Conservation (phyloP, 441 rosid genomes). For the Jatropha podagrica region DNA sequence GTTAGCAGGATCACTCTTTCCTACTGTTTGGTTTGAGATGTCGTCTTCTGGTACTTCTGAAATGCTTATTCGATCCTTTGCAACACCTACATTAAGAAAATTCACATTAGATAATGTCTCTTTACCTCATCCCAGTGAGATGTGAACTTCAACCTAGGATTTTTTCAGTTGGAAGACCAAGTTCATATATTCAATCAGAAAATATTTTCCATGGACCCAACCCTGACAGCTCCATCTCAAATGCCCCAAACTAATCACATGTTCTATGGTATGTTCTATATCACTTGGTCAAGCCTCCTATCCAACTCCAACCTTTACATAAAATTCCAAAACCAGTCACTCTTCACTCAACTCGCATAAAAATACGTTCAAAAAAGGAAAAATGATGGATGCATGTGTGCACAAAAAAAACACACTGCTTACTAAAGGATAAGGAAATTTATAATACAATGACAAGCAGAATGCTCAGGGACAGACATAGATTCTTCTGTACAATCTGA, state of each 20-base stretch:
- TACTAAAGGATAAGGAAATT: neutral
- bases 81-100: slow-evolving; percentile 38
- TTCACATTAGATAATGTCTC: neutral
- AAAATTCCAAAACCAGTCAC: slow-evolving; percentile 5
- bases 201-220: neutral
- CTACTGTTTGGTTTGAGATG: slow-evolving; percentile 30
- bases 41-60: slow-evolving; percentile 31
- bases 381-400: neutral
- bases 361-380: neutral
- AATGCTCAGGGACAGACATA: slow-evolving; percentile 13
- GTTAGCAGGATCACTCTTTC: slow-evolving; percentile 30
- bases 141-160: neutral
- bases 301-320: neutral
- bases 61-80: slow-evolving; percentile 27
- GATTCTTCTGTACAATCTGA: slow-evolving; percentile 29
- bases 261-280: neutral
- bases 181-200: neutral
- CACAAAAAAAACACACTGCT: neutral
- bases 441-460: slow-evolving; percentile 22
- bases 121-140: neutral
- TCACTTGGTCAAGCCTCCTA: slow-evolving; percentile 5
- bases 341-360: neutral
- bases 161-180: neutral
- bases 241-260: neutral
- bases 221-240: neutral